phyloP scores from a whole-genome alignment of 1,284 basidiomycete species.

The Mycena sp. region DNA sequence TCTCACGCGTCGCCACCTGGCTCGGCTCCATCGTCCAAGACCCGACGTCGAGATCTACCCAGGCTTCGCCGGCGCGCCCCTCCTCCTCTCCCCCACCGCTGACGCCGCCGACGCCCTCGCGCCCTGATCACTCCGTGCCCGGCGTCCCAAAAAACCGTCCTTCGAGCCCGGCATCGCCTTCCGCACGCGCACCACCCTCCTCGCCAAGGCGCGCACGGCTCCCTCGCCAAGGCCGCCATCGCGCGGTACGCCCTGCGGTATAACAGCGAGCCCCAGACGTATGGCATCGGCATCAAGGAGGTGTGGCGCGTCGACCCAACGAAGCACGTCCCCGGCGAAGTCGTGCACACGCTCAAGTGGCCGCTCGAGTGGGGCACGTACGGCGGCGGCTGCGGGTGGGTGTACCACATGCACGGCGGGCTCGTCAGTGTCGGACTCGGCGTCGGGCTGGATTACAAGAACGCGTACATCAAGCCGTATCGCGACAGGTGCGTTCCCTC shows the following conservation, averaged over 20 bases:
- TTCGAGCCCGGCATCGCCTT: slow-evolving; percentile 99
- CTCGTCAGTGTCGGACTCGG: no score
- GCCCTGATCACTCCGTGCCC: slow-evolving; percentile 95
- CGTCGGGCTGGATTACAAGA: no score
- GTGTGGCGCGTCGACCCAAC: slow-evolving; percentile 89
- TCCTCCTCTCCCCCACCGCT: slow-evolving; percentile 75
- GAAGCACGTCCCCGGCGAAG: slow-evolving; percentile 58
- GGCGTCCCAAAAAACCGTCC: slow-evolving; percentile 82
- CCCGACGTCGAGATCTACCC: slow-evolving; percentile 96
- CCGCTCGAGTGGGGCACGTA: slow-evolving; percentile 88
- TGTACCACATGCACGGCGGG: no score
- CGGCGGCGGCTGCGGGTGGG: slow-evolving; percentile 75
- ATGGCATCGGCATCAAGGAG: slow-evolving; percentile 97
- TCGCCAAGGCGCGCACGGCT: slow-evolving; percentile 98
- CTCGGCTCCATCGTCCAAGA: slow-evolving; percentile 89
- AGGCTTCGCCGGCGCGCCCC: slow-evolving; percentile 91
- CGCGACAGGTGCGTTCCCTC: no score
- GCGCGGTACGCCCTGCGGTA: slow-evolving; percentile 71
- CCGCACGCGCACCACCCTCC: slow-evolving; percentile 90
- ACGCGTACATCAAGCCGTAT: no score
- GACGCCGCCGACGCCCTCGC: slow-evolving; percentile 68
- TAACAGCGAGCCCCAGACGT: slow-evolving; percentile 88
- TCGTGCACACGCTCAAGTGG: slow-evolving; percentile 96
- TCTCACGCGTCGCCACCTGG: slow-evolving; percentile 92
- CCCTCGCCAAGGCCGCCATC: slow-evolving; percentile 80